Evolutionary conservation across 2,329 filamentous ascomycete genomes (phyloP), one percentile per base, ranked within the genome.

Genomic region (Aspergillus sp.): DNA sequence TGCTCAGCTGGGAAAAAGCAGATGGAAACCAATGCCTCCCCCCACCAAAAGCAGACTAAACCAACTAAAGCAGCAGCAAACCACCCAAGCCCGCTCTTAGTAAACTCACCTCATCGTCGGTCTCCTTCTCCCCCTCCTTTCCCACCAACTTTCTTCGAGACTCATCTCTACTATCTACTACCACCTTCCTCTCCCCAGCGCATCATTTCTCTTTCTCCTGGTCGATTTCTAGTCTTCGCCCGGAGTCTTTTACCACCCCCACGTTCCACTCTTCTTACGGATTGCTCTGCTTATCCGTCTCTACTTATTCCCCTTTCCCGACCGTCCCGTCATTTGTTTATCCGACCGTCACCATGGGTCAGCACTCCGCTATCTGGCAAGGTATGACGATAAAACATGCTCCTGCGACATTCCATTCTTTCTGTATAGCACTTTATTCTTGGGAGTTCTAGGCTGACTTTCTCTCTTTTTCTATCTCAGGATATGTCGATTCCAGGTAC

Each of bases 401-500:
- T n/a, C 25, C 11, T 36, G 19, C 30, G 11, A 48, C 4, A 17
- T 30, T 15, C 27, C 27, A 5, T 17, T 51, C 25, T 23, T 39
- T n/a, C 7, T 39, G 7, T 53, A 39, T 5, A 8, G 3, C 2
- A 15, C 15, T 32, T n/a, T 3, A n/a, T 15, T 8, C 7, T 62
- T 11, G 55, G 32, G 54, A 8, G 44, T 6, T 19, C n/a, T 30
- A 11, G 47, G 36, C 42, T 17, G 38, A 48, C 38, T n/a, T 36
- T 30, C 5, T 48, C 32, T 56, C 50, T 52, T 27, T 53, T 50
- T 13, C 69, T 63, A 54, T 55, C 25, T 50, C 66, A 86, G 85
- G 81, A 77, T 88, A 88, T 74, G 82, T 87, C 76, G 85, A 87
- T 76, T 77, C 80, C 64, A 87, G 85, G 85, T 87, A 84, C 69